Evolutionary conservation across 805 yeast genomes (phyloP).

Genomic region (Metschnikowia borealis): DNA sequence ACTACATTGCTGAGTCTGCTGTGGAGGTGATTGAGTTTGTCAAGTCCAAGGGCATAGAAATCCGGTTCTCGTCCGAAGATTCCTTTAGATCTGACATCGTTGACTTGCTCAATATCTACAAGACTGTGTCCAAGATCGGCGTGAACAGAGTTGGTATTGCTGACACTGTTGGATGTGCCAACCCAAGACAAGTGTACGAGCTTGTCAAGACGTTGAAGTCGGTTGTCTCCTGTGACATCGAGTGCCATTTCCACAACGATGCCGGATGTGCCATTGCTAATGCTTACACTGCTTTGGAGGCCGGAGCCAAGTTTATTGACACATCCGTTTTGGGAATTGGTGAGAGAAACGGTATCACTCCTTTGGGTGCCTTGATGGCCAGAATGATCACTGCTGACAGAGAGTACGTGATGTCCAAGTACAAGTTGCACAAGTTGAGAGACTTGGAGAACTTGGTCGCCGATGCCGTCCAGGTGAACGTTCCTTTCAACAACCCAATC

Average conservation of each 20-base stretch:
- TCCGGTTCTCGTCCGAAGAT: slow-evolving; percentile 57
- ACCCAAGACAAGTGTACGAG: slow-evolving; percentile 60
- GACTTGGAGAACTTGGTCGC: slow-evolving; percentile 58
- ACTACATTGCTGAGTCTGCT: slow-evolving; percentile 53
- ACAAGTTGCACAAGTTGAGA: slow-evolving; percentile 52
- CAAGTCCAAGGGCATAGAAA: slow-evolving; percentile 57
- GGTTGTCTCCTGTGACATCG: slow-evolving; percentile 56
- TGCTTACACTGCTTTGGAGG: slow-evolving; percentile 61
- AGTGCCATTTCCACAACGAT: slow-evolving; percentile 60
- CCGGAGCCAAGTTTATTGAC: slow-evolving; percentile 57
- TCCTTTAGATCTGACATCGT: slow-evolving; percentile 59
- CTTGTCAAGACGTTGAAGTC: slow-evolving; percentile 54
- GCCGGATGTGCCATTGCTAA: slow-evolving; percentile 64
- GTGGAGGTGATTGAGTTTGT: slow-evolving; percentile 58
- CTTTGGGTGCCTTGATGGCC: slow-evolving; percentile 60
- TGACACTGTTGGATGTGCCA: slow-evolving; percentile 62
- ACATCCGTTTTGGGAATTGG: slow-evolving; percentile 60
- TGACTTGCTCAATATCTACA: slow-evolving; percentile 54
- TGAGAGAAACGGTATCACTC: slow-evolving; percentile 61
- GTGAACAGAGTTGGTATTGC: slow-evolving; percentile 63
- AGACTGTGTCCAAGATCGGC: slow-evolving; percentile 59
- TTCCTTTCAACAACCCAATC: slow-evolving; percentile 60
- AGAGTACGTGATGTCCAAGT: slow-evolving; percentile 55
- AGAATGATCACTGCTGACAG: slow-evolving; percentile 61
- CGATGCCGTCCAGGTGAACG: slow-evolving; percentile 54